phyloP scores from a whole-genome alignment of 2,329 filamentous ascomycete species.

The Alternaria infectoria region DNA sequence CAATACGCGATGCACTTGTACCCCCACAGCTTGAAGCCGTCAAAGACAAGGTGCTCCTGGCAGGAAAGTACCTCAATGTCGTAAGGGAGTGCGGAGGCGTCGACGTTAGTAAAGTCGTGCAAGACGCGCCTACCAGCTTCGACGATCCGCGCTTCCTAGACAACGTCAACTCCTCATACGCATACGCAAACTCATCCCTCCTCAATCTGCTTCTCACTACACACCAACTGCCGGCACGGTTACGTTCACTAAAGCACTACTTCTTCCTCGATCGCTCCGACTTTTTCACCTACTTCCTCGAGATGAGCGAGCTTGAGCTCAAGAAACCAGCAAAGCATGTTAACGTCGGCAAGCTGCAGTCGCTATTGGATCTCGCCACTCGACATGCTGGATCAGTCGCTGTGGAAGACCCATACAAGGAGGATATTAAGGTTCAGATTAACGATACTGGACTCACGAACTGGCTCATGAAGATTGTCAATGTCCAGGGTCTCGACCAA shows the following conservation, averaged over 20 bases:
- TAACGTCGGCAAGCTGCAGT: slow-evolving; percentile 93
- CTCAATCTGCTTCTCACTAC: slow-evolving; percentile 91
- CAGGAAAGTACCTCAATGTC: slow-evolving; percentile 97
- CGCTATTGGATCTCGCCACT: slow-evolving; percentile 90
- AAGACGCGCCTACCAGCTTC: slow-evolving; percentile 89
- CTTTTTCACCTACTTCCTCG: slow-evolving; percentile 97
- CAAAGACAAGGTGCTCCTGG: slow-evolving; percentile 91
- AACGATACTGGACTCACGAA: slow-evolving; percentile 93
- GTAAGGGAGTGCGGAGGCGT: slow-evolving; percentile 96
- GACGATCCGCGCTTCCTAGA: slow-evolving; percentile 91
- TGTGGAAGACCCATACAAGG: slow-evolving; percentile 94
- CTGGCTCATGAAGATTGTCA: slow-evolving; percentile 94
- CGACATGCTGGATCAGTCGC: slow-evolving; percentile 96
- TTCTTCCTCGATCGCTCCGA: slow-evolving; percentile 98
- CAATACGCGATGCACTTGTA: slow-evolving; percentile 87
- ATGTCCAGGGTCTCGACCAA: slow-evolving; percentile 93
- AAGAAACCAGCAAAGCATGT: slow-evolving; percentile 87
- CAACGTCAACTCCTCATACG: slow-evolving; percentile 94
- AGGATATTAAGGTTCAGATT: slow-evolving; percentile 97
- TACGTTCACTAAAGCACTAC: slow-evolving; percentile 95
- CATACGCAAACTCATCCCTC: slow-evolving; percentile 91
- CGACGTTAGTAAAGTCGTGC: slow-evolving; percentile 85
- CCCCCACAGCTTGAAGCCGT: slow-evolving; percentile 90
- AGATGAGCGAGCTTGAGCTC: slow-evolving; percentile 86
- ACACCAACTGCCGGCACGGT: slow-evolving; percentile 83